A percentile compares a stretch with the other conserved stretches of the same genome.
Evolutionary conservation across 2,329 filamentous ascomycete species (phyloP).

Genomic region (Pyricularia pennisetigena): DNA sequence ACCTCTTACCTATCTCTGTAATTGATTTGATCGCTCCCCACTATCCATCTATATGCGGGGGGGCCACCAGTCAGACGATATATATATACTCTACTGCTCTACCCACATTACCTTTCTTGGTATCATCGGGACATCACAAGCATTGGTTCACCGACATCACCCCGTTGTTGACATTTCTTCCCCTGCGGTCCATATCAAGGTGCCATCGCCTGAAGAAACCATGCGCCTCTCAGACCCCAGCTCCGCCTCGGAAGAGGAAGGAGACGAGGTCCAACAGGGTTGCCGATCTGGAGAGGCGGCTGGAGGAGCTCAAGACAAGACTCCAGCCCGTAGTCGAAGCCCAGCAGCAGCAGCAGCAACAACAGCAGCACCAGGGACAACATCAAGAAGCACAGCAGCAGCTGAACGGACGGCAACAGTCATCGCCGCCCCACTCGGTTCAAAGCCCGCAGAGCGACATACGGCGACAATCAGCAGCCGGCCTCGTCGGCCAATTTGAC

Average conservation of each 20-base stretch:
- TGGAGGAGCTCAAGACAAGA: conserved; percentile 37
- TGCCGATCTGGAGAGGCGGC: conserved; percentile 38
- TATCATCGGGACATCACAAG: not conserved
- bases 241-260: conserved; percentile 36
- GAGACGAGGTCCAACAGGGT: conserved; percentile 36
- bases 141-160: not conserved
- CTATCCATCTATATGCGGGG: not conserved
- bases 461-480: conserved; percentile 5
- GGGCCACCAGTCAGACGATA: too few species aligned
- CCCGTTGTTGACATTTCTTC: not conserved
- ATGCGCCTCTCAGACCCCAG: conserved; percentile 35
- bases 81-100: not conserved
- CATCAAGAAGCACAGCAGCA: conserved; percentile 3
- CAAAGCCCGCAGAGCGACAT: not conserved
- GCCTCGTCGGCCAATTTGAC: conserved; percentile 4
- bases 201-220: conserved; percentile 37
- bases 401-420: not conserved
- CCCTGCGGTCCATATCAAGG: conserved; percentile 16
- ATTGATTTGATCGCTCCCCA: not conserved
- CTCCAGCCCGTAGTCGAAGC: conserved; percentile 20
- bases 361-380: conserved; percentile 8
- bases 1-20: not conserved
- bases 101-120: not conserved
- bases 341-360: conserved; percentile 6
- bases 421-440: conserved; percentile 8